Percentiles rank a stretch among this genome's conserved stretches.
phyloP scores from a whole-genome alignment of 331 rosid genomes.

The Pyrus hybrid region DNA sequence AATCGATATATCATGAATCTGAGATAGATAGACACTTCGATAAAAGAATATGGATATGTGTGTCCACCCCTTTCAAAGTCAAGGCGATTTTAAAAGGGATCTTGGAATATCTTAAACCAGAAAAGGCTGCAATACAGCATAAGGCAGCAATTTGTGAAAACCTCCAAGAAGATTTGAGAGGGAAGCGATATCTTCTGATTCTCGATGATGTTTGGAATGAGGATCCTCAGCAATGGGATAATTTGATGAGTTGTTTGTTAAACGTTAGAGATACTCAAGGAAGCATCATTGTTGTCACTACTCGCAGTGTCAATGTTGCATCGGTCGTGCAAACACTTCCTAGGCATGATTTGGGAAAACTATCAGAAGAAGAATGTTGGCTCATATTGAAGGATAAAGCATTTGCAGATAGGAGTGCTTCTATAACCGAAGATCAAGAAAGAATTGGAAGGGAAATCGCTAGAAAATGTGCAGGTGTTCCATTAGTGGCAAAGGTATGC shows the following conservation, averaged over 20 bases:
- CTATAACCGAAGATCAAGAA: neutral
- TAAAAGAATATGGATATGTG: neutral
- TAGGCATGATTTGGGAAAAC: neutral
- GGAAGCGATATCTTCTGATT: neutral
- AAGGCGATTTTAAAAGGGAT: neutral
- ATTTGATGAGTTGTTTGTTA: neutral
- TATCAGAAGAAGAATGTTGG: neutral
- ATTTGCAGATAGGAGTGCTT: neutral
- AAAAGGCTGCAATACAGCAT: neutral
- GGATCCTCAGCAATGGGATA: neutral
- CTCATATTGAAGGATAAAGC: neutral
- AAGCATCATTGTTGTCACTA: neutral
- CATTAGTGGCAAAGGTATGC: neutral
- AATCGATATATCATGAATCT: neutral
- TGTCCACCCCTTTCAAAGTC: neutral
- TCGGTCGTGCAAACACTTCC: neutral
- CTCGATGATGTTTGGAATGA: slow-evolving; percentile 13
- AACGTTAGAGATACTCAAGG: neutral
- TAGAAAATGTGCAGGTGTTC: neutral
- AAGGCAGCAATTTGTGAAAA: neutral
- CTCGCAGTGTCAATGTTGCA: neutral
- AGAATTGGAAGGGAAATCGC: neutral
- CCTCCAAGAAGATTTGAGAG: neutral
- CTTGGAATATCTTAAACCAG: neutral
- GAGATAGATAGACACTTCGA: neutral